Conservation (phyloP, 2,329 filamentous ascomycete species). For the Fusarium sp. region DNA sequence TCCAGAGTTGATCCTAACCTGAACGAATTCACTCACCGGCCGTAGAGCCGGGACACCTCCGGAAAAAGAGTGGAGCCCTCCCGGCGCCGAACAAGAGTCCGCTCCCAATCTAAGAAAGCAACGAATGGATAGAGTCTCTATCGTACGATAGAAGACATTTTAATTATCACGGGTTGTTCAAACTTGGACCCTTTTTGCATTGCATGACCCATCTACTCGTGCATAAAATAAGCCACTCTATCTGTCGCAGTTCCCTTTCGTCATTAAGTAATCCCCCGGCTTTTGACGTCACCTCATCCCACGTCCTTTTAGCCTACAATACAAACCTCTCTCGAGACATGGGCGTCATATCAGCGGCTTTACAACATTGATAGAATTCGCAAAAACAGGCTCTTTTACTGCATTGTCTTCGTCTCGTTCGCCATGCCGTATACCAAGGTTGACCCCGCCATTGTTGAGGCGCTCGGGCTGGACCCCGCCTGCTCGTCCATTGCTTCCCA, state of each 20-base stretch:
- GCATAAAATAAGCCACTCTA: neutral
- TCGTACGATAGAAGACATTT: neutral
- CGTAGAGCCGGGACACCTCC: neutral
- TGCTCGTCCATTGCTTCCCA: slow-evolving; percentile 69
- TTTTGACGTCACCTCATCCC: slow-evolving; percentile 46
- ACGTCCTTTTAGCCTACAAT: slow-evolving; percentile 8
- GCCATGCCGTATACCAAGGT: slow-evolving; percentile 31
- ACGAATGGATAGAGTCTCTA: neutral
- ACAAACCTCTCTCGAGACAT: neutral
- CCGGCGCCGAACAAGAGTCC: neutral
- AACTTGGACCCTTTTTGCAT: neutral
- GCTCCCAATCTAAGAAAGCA: neutral
- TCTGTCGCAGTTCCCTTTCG: slow-evolving; percentile 7
- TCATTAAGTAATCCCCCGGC: slow-evolving; percentile 38
- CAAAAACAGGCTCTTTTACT: neutral
- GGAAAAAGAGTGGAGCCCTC: neutral
- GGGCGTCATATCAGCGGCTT: slow-evolving; percentile 3
- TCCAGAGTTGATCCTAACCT: neutral
- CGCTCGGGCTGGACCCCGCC: slow-evolving; percentile 68
- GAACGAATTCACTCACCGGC: neutral
- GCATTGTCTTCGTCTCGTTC: neutral
- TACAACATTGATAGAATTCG: neutral
- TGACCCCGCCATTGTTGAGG: slow-evolving; percentile 48
- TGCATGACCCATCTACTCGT: neutral
- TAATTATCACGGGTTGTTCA: neutral